Evolutionary conservation across 2,329 filamentous ascomycete species (phyloP).

Genomic region (Bipolaris zeicola): DNA sequence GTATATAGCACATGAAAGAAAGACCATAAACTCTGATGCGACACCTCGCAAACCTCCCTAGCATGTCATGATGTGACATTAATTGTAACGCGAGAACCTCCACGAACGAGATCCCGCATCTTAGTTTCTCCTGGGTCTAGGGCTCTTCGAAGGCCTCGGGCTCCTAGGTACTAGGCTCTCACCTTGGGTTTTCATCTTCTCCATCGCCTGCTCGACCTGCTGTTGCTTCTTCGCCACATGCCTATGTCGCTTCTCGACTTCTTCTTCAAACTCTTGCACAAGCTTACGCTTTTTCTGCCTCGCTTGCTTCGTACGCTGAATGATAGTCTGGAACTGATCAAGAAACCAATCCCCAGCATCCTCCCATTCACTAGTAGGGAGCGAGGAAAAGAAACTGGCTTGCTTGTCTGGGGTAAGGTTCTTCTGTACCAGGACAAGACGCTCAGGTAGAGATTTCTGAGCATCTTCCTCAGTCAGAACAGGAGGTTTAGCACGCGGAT

Average conservation of each 20-base stretch:
- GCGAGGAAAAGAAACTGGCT: constrained; percentile 56
- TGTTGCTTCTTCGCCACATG: constrained; percentile 56
- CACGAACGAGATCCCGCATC: background rate
- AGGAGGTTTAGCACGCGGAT: constrained; percentile 27
- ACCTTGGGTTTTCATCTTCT: constrained; percentile 61
- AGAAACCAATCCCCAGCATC: constrained; percentile 66
- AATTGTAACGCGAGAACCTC: background rate
- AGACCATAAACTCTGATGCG: background rate
- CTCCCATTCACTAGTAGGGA: constrained; percentile 64
- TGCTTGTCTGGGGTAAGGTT: constrained; percentile 47
- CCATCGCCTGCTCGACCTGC: constrained; percentile 57
- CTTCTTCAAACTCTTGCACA: constrained; percentile 59
- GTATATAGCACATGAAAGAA: constrained; percentile 9
- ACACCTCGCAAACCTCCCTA: background rate
- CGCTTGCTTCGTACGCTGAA: constrained; percentile 58
- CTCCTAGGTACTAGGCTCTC: constrained; percentile 57
- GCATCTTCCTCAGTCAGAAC: constrained; percentile 32
- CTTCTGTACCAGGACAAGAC: constrained; percentile 33
- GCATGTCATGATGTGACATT: background rate
- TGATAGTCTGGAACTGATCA: constrained; percentile 58
- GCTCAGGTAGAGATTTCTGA: constrained; percentile 37
- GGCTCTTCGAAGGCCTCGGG: constrained; percentile 37
- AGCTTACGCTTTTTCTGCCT: constrained; percentile 60
- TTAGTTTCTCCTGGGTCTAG: constrained; percentile 18
- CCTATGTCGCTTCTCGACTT: constrained; percentile 60